A percentile compares a stretch with the other conserved stretches of the same genome.
phyloP scores from a whole-genome alignment of 805 yeast genomes.

The Yamadazyma olivae region DNA sequence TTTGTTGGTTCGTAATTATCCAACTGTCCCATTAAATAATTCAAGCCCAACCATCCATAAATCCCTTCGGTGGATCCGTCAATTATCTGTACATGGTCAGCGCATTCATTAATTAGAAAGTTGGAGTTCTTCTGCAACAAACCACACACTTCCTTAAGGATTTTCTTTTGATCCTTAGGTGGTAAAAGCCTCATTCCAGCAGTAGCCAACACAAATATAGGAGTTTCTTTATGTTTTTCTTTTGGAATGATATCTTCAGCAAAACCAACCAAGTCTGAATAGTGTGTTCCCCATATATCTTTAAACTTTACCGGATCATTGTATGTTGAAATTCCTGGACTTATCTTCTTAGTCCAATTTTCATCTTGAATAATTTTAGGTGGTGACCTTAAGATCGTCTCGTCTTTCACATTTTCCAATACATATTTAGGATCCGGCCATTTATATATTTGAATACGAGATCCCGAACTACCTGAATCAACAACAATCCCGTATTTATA shows the following conservation, averaged over 20 bases:
- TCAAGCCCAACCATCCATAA: slow-evolving; percentile 93
- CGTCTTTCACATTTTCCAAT: slow-evolving; percentile 20
- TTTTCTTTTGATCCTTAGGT: slow-evolving; percentile 44
- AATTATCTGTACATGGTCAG: slow-evolving; percentile 73
- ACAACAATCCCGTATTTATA: slow-evolving; percentile 77
- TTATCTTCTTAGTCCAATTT: slow-evolving; percentile 67
- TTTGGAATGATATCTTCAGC: slow-evolving; percentile 72
- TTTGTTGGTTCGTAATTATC: slow-evolving; percentile 42
- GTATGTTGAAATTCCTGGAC: slow-evolving; percentile 83
- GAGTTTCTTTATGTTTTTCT: slow-evolving; percentile 61
- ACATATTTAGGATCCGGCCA: slow-evolving; percentile 56
- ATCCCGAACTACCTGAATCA: slow-evolving; percentile 96
- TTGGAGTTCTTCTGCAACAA: slow-evolving; percentile 50
- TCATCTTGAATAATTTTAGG: slow-evolving; percentile 64
- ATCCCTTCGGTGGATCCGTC: slow-evolving; percentile 95
- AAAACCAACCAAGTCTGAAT: slow-evolving; percentile 58
- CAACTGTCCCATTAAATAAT: slow-evolving; percentile 72
- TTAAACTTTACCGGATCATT: slow-evolving; percentile 39
- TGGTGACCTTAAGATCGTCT: slow-evolving; percentile 47
- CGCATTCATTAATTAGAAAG: slow-evolving; percentile 60
- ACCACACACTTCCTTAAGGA: slow-evolving; percentile 61
- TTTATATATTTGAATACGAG: slow-evolving; percentile 76
- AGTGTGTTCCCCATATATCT: slow-evolving; percentile 69
- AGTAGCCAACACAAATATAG: slow-evolving; percentile 88
- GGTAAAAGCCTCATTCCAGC: slow-evolving; percentile 92